A percentile compares a stretch with the other conserved stretches of the same genome.
These are phyloP conservation scores for Penicillium fimorum DNA, from an alignment of 495 filamentous ascomycete species.

Conservation along the genomic window DNA sequence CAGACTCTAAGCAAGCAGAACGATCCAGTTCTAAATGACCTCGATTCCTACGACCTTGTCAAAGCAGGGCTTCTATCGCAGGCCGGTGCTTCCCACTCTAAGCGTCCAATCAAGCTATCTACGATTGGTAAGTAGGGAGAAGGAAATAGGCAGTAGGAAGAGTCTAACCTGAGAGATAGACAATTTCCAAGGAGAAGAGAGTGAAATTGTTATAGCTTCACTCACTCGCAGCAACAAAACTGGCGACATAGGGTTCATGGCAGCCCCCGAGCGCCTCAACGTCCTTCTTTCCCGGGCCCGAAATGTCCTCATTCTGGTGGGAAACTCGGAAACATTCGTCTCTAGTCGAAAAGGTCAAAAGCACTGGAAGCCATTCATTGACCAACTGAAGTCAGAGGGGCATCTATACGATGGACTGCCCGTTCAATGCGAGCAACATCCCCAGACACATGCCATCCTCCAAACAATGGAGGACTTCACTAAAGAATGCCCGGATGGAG, in stretches of 20 bases:
- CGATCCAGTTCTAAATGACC: constrained; percentile 65
- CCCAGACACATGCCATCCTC: constrained; percentile 47
- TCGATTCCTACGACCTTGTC: constrained; percentile 68
- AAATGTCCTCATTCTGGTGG: constrained; percentile 66
- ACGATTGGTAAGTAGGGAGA: constrained; percentile 56
- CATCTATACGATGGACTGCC: constrained; percentile 71
- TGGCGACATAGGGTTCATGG: constrained; percentile 75
- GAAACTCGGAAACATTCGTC: constrained; percentile 67
- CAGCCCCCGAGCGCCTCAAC: constrained; percentile 64
- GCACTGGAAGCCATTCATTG: constrained; percentile 59
- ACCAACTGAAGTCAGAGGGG: constrained; percentile 50
- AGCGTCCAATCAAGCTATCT: constrained; percentile 56
- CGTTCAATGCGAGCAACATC: constrained; percentile 66
- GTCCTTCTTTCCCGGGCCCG: constrained; percentile 72
- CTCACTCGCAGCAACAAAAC: constrained; percentile 64
- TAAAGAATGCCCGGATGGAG: constrained; percentile 65
- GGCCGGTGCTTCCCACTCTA: constrained; percentile 50
- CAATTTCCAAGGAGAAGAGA: constrained; percentile 82
- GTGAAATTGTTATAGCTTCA: constrained; percentile 67
- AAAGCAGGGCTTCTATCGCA: constrained; percentile 59
- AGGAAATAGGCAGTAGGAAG: neutral
- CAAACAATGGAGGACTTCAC: constrained; percentile 55
- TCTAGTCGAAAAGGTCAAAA: constrained; percentile 57
- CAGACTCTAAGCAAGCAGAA: constrained; percentile 53
- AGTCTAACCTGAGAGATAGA: constrained; percentile 42